A percentile compares a stretch with the other conserved stretches of the same genome.
phyloP scores from a whole-genome alignment of 371 early-diverging fungal species.

The Mortierella sp. region DNA sequence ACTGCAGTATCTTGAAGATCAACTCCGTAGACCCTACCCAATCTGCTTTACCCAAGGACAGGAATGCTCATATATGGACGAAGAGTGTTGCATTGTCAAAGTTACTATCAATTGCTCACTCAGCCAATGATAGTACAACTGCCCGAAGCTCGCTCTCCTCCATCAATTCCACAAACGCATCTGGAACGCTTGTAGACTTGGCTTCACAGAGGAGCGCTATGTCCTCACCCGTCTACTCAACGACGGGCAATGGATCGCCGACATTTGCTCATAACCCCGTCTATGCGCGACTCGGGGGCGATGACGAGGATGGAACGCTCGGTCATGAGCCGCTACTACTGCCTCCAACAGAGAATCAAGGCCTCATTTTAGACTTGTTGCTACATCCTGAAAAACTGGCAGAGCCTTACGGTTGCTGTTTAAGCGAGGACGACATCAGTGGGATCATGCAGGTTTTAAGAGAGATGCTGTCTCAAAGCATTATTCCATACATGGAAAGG shows the following conservation, averaged over 20 bases:
- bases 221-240: slow-evolving; percentile 50
- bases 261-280: slow-evolving; percentile 45
- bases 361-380: slow-evolving; percentile 27
- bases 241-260: slow-evolving; percentile 44
- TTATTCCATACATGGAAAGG: slow-evolving; percentile 93
- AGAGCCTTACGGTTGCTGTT: slow-evolving; percentile 67
- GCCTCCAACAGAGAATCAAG: slow-evolving; percentile 22
- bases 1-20: slow-evolving; percentile 72
- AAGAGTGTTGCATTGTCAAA: slow-evolving; percentile 37
- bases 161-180: slow-evolving; percentile 24
- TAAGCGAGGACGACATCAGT: slow-evolving; percentile 68
- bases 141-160: slow-evolving; percentile 37
- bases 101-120: slow-evolving; percentile 31
- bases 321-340: slow-evolving; percentile 26
- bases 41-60: slow-evolving; percentile 28
- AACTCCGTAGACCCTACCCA: slow-evolving; percentile 59
- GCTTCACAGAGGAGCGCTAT: slow-evolving; percentile 41
- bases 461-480: slow-evolving; percentile 78
- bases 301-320: slow-evolving; percentile 47
- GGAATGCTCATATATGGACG: slow-evolving; percentile 40
- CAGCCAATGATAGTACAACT: slow-evolving; percentile 30
- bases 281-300: slow-evolving; percentile 47
- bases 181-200: slow-evolving; percentile 38
- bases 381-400: slow-evolving; percentile 45
- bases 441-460: slow-evolving; percentile 66